A percentile compares a stretch with the other conserved stretches of the same genome.
These are phyloP conservation scores for Ascochyta clinopodiicola DNA, from an alignment of 2,329 filamentous ascomycete species.

Conservation along the genomic window DNA sequence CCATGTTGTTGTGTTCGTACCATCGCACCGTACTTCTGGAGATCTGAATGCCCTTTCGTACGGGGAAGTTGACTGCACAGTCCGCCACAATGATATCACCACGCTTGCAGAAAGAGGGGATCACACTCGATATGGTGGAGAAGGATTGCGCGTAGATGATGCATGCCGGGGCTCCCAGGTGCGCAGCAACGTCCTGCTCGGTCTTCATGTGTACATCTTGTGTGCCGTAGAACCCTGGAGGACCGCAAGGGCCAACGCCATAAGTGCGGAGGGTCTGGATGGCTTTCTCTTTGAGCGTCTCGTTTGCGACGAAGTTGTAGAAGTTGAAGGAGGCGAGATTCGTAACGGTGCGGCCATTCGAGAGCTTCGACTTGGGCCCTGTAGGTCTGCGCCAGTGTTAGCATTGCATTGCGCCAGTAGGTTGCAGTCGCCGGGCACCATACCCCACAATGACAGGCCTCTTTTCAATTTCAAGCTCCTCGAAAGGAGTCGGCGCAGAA, in stretches of 20 bases:
- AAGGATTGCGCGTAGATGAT: slow-evolving; percentile 98
- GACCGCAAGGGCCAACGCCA: slow-evolving; percentile 94
- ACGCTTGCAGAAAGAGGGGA: slow-evolving; percentile 95
- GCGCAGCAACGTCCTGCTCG: slow-evolving; percentile 89
- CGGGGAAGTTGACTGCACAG: slow-evolving; percentile 89
- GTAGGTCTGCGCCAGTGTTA: slow-evolving; percentile 67
- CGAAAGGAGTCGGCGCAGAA: slow-evolving; percentile 71
- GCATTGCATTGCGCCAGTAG: slow-evolving; percentile 7
- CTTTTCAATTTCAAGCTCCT: slow-evolving; percentile 83
- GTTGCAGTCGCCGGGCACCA: background rate
- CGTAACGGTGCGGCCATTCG: slow-evolving; percentile 85
- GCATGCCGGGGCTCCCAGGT: slow-evolving; percentile 84
- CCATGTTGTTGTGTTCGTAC: slow-evolving; percentile 97
- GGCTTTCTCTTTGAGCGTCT: slow-evolving; percentile 91
- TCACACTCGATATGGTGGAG: slow-evolving; percentile 94
- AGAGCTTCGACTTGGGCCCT: slow-evolving; percentile 86
- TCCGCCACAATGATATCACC: slow-evolving; percentile 98
- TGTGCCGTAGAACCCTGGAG: slow-evolving; percentile 96
- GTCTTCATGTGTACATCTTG: slow-evolving; percentile 98
- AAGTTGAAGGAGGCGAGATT: slow-evolving; percentile 97
- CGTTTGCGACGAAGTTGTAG: slow-evolving; percentile 95
- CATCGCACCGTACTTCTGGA: slow-evolving; percentile 88
- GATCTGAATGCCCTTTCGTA: slow-evolving; percentile 92
- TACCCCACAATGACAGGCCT: slow-evolving; percentile 89
- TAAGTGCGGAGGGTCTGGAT: slow-evolving; percentile 94